Conservation (phyloP, 768 basidiomycete genomes). For the Mycena leptocephala region DNA sequence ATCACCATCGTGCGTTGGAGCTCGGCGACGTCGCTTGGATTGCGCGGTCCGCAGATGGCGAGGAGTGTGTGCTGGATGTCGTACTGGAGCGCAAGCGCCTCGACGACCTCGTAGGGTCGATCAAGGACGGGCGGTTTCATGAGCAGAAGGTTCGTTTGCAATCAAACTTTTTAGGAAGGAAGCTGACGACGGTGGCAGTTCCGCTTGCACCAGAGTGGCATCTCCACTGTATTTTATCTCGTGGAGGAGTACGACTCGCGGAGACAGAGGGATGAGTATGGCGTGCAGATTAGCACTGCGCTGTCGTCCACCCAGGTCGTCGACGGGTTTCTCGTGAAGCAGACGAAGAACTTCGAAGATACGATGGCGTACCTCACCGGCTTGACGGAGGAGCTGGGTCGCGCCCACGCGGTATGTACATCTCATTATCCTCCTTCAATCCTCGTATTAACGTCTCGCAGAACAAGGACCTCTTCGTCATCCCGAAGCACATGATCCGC, state of each 20-base stretch:
- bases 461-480: slow-evolving; percentile 50
- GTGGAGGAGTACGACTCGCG: slow-evolving; percentile 54
- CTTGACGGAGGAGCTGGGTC: slow-evolving; percentile 54
- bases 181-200: slow-evolving; percentile 44
- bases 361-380: slow-evolving; percentile 57
- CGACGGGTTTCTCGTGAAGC: slow-evolving; percentile 60
- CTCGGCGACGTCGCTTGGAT: slow-evolving; percentile 48
- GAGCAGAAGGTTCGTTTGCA: slow-evolving; percentile 48
- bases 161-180: neutral
- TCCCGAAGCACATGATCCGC: slow-evolving; percentile 53
- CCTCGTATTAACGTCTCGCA: slow-evolving; percentile 1
- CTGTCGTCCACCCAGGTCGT: slow-evolving; percentile 62
- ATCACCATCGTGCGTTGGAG: slow-evolving; percentile 28
- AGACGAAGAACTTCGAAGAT: slow-evolving; percentile 55
- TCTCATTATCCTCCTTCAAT: neutral
- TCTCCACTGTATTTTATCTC: slow-evolving; percentile 58
- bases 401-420: slow-evolving; percentile 39
- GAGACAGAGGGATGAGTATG: slow-evolving; percentile 21
- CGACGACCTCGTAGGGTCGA: slow-evolving; percentile 44
- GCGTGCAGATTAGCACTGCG: slow-evolving; percentile 58
- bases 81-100: slow-evolving; percentile 48
- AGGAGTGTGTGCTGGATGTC: slow-evolving; percentile 41
- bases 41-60: slow-evolving; percentile 27
- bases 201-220: slow-evolving; percentile 57
- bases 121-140: slow-evolving; percentile 48